A percentile compares a stretch with the other conserved stretches of the same genome.
Conservation (phyloP, 202 grass and related monocot genomes). For the Dendrocalamus latiflorus region DNA sequence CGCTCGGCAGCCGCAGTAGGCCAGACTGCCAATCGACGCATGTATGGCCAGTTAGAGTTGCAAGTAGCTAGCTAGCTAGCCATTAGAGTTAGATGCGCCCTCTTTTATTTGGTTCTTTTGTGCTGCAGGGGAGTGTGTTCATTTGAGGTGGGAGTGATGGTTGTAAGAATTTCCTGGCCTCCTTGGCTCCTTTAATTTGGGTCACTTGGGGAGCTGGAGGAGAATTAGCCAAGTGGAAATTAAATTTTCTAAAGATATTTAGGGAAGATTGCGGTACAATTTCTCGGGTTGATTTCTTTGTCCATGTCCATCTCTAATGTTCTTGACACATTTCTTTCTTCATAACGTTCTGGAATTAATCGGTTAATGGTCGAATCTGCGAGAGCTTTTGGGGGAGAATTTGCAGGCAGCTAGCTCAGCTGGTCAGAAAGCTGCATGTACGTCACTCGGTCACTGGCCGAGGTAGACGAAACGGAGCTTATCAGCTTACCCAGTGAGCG, state of each 20-base stretch:
- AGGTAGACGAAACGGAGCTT: background rate
- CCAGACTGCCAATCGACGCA: background rate
- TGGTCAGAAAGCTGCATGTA: background rate
- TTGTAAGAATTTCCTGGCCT: constrained; percentile 6
- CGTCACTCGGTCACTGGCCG: background rate
- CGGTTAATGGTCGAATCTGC: background rate
- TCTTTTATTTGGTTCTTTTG: background rate
- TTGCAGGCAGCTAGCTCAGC: background rate
- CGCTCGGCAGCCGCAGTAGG: background rate
- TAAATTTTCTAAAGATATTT: background rate
- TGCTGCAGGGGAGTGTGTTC: background rate
- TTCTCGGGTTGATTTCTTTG: background rate
- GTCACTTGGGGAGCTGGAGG: background rate
- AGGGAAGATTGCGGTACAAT: background rate
- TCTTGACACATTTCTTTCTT: background rate
- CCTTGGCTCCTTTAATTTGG: background rate
- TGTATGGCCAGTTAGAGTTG: background rate
- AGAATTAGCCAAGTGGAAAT: background rate
- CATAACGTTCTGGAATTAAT: background rate
- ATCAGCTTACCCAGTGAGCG: background rate
- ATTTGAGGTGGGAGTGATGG: background rate
- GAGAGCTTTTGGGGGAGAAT: background rate
- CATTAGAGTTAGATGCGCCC: background rate
- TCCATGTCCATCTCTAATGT: background rate
- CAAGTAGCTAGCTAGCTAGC: background rate